Percentiles rank a stretch among this genome's conserved stretches.
These are phyloP conservation scores for Chrysoporthe deuterocubensis DNA, from an alignment of 2,329 filamentous ascomycete species.

Conservation along the genomic window DNA sequence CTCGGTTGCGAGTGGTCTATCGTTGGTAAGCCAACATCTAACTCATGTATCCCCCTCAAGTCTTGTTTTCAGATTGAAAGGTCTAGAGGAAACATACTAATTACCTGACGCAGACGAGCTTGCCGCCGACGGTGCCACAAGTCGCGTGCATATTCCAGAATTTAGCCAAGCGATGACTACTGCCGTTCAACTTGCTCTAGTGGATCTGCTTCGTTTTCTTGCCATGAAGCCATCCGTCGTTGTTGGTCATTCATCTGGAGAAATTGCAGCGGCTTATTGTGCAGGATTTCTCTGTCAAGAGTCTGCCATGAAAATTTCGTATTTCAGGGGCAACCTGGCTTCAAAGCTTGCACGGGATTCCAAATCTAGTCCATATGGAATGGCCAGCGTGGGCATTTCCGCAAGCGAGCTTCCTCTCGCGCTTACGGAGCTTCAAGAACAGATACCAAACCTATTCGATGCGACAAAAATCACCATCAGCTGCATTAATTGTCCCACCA, in stretches of 20 bases:
- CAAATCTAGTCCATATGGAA: background rate
- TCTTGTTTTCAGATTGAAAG: no score
- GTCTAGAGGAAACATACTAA: no score
- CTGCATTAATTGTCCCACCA: conserved; percentile 1
- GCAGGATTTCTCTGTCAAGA: background rate
- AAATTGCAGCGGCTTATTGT: background rate
- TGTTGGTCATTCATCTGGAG: background rate
- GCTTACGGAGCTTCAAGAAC: no score
- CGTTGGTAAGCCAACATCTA: no score
- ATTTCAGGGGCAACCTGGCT: background rate
- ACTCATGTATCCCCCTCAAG: no score
- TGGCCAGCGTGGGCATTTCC: background rate
- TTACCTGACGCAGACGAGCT: no score
- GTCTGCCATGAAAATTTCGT: background rate
- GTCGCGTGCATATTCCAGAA: background rate
- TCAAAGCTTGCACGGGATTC: conserved; percentile 5
- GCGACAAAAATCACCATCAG: background rate
- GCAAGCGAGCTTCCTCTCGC: no score
- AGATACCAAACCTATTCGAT: background rate
- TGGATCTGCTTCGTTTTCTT: background rate
- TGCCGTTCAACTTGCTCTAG: background rate
- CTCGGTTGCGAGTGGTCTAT: no score
- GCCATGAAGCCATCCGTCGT: background rate
- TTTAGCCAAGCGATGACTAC: background rate
- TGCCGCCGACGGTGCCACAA: background rate